Percentiles rank a stretch among this genome's conserved stretches.
These are phyloP conservation scores for Brettanomyces nanus DNA, from an alignment of 805 yeast species.

Conservation along the genomic window DNA sequence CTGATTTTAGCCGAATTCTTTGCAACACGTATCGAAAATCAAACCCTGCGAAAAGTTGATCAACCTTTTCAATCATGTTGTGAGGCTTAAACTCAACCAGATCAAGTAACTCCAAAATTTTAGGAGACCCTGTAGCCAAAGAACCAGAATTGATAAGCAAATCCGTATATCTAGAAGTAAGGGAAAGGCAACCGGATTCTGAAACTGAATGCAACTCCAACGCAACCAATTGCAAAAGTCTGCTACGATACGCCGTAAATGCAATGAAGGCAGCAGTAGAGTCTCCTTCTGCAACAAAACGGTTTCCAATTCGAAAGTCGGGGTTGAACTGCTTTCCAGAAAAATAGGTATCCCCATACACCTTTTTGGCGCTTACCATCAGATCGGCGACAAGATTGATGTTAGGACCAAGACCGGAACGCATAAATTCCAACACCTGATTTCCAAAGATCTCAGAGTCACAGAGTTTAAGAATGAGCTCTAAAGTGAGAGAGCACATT, in stretches of 20 bases:
- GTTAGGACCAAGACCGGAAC: conserved; percentile 27
- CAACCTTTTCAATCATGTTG: conserved; percentile 35
- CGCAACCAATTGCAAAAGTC: conserved; percentile 56
- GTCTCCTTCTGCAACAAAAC: conserved; percentile 26
- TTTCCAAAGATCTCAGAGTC: conserved; percentile 46
- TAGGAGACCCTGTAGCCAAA: conserved; percentile 53
- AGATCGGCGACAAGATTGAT: conserved; percentile 43
- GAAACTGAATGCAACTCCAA: conserved; percentile 62
- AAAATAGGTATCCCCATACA: conserved; percentile 52
- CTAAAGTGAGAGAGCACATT: conserved; percentile 50
- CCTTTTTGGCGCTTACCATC: conserved; percentile 43
- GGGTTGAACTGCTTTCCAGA: conserved; percentile 36
- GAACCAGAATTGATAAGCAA: conserved; percentile 43
- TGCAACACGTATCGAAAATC: conserved; percentile 35
- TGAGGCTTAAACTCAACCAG: conserved; percentile 49
- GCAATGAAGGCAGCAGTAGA: conserved; percentile 48
- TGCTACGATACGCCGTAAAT: conserved; percentile 54
- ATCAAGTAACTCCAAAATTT: conserved; percentile 62
- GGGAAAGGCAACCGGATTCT: conserved; percentile 36
- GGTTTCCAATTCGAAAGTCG: conserved; percentile 29
- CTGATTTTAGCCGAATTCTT: conserved; percentile 25
- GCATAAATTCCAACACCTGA: conserved; percentile 42
- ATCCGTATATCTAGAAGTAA: conserved; percentile 44
- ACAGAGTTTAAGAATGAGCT: conserved; percentile 55
- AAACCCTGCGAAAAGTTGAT: conserved; percentile 26